Evolutionary conservation across 192 early-diverging fungal genomes (phyloP), one percentile per base, ranked within the genome.

Genomic region (Coemansia sp.): DNA sequence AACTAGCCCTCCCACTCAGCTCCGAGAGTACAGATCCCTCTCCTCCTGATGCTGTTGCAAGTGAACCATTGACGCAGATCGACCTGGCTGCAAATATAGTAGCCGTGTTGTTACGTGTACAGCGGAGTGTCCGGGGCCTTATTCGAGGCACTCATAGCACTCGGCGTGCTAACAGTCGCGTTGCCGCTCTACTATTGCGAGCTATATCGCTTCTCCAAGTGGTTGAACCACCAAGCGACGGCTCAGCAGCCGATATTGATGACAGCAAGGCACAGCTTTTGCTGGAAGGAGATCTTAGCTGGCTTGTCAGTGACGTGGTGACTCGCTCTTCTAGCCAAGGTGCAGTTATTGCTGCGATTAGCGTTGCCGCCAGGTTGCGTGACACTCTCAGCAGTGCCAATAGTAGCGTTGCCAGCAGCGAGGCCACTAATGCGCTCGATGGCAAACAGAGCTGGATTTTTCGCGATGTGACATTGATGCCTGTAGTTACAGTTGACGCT

Each of bases 221-320:
- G 2, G 43, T 73, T 20, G 64, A 60, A 5, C 23, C 53, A 8
- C 51, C 60, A 6, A 43, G 48, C 4, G 57, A 36, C 4, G 59
- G 36, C 28, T 46, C 36, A 3, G 20, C 23, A 23, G 36, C 13
- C 2, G 31, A 26, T 34, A 26, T 31, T 5, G 33, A 45, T 13
- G 24, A 35, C 21, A 43, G 59, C 42, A 60, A 39, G 38, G 60
- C 46, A 9, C 59, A 8, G 43, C 42, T 67, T 11, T 16, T 57
- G 9, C 28, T 24, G 23, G 68, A 74, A 14, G 69, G 67, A 59
- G 65, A 68, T 42, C 40, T 80, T 28, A 28, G 18, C 28, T 74
- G 65, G 72, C 77, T 67, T 34, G 38, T 74, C 8, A 59, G 65
- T 63, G 40, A 71, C 23, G 39, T 66, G 18, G 42, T 80, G 11